Conservation (phyloP, 306 rosid genomes). For the Sindora glabra region DNA sequence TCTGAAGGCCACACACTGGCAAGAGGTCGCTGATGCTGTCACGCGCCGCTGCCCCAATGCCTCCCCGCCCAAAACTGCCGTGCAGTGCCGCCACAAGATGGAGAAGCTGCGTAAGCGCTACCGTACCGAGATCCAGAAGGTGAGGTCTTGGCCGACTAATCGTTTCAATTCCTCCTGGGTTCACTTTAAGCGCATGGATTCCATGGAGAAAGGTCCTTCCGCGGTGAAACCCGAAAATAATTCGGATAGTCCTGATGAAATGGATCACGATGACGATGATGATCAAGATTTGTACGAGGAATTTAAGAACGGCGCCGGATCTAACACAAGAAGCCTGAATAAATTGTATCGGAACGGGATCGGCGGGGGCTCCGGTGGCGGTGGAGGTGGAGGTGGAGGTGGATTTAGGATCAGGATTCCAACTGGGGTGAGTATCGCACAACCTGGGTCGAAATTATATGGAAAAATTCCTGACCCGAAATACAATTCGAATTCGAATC, state of each 20-base stretch:
- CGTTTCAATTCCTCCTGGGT: conserved; percentile 70
- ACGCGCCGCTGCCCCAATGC: conserved; percentile 56
- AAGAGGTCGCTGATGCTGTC: conserved; percentile 80
- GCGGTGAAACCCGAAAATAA: conserved; percentile 34
- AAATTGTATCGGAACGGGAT: conserved; percentile 50
- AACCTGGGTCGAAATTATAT: conserved; percentile 48
- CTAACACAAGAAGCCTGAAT: conserved; percentile 49
- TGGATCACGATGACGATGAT: conserved; percentile 36
- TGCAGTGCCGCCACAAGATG: conserved; percentile 97
- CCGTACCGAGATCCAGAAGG: conserved; percentile 83
- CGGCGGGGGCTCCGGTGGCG: conserved; percentile 4
- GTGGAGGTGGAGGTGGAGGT: conserved; percentile 15
- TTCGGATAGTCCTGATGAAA: conserved; percentile 38
- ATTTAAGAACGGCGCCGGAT: conserved; percentile 38
- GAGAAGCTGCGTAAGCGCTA: conserved; percentile 86
- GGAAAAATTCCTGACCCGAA: conserved; percentile 35
- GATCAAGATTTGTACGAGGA: conserved; percentile 62
- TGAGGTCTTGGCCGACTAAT: conserved; percentile 50
- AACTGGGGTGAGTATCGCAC: conserved; percentile 61
- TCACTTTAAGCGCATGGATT: conserved; percentile 84
- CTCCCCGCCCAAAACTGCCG: conserved; percentile 73
- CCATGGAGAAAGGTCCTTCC: conserved; percentile 80
- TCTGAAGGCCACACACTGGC: conserved; percentile 92
- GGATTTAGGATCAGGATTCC: conserved; percentile 82
- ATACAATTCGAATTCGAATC: conserved; percentile 33